These are phyloP conservation scores for Cryoendolithus antarcticus DNA, from an alignment of 2,329 filamentous ascomycete genomes.

Conservation along the genomic window DNA sequence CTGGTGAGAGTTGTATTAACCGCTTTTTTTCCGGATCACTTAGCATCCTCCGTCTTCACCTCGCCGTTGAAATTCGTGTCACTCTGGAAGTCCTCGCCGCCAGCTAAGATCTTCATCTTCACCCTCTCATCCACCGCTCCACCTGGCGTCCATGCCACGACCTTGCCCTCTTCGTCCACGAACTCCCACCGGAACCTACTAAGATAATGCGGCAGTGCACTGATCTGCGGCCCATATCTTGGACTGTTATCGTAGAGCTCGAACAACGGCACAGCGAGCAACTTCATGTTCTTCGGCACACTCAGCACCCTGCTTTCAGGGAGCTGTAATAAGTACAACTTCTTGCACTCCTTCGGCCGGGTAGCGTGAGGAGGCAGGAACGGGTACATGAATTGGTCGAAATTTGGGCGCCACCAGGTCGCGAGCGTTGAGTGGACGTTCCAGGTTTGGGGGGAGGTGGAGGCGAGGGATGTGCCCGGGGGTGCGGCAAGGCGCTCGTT, in stretches of 20 bases:
- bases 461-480: conserved; percentile 63
- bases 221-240: conserved; percentile 88
- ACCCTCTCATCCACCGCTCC: conserved; percentile 18
- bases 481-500: conserved; percentile 70
- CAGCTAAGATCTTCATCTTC: conserved; percentile 20
- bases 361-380: conserved; percentile 95
- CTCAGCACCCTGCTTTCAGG: conserved; percentile 87
- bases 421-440: conserved; percentile 87
- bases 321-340: conserved; percentile 92
- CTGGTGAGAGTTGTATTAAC: too few species aligned
- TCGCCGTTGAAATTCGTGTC: background rate
- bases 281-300: conserved; percentile 99
- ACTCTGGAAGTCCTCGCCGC: conserved; percentile 10
- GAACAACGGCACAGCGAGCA: conserved; percentile 90
- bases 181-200: conserved; percentile 97
- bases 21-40: too few species aligned
- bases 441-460: conserved; percentile 59
- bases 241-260: conserved; percentile 97
- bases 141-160: conserved; percentile 40
- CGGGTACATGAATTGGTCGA: conserved; percentile 99
- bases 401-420: conserved; percentile 98
- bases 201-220: conserved; percentile 87
- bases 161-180: conserved; percentile 80
- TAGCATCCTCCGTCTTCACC: background rate
- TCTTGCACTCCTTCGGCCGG: conserved; percentile 96